Conservation (phyloP, 2,329 filamentous ascomycete genomes). For the Cadophora luteo-olivacea region DNA sequence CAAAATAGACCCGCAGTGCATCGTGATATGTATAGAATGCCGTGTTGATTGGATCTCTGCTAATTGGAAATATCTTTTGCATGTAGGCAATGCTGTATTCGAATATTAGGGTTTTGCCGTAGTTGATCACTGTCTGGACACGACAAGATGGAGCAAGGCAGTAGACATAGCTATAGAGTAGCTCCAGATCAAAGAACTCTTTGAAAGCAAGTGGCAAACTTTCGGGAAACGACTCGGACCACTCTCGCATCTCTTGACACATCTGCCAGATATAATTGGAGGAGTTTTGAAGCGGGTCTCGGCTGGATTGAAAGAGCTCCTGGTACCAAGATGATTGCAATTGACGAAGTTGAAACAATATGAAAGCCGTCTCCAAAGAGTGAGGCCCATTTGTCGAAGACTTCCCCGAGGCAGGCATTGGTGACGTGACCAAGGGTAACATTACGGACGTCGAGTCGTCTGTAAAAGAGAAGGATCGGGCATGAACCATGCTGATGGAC, state of each 20-base stretch:
- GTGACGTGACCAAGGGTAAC: constrained; percentile 62
- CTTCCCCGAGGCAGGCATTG: constrained; percentile 44
- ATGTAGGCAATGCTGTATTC: constrained; percentile 87
- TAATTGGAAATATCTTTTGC: constrained; percentile 72
- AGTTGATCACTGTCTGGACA: constrained; percentile 74
- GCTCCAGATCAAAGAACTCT: constrained; percentile 83
- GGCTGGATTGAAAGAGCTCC: constrained; percentile 80
- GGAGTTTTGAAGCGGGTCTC: constrained; percentile 70
- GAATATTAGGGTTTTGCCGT: constrained; percentile 82
- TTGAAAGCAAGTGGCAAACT: constrained; percentile 69
- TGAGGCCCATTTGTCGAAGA: constrained; percentile 48
- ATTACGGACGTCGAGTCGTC: constrained; percentile 85
- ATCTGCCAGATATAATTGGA: constrained; percentile 77
- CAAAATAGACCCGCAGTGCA: constrained; percentile 81
- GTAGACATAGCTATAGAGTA: constrained; percentile 90
- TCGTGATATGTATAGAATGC: constrained; percentile 87
- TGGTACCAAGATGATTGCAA: constrained; percentile 92
- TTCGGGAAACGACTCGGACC: constrained; percentile 78
- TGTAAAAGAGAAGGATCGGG: constrained; percentile 89
- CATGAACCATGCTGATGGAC: constrained; percentile 86
- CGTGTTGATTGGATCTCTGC: constrained; percentile 62
- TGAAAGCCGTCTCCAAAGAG: constrained; percentile 72
- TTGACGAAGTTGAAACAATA: constrained; percentile 83
- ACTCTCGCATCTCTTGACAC: constrained; percentile 78
- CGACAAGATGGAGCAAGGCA: constrained; percentile 82